Evolutionary conservation across 352 stramenopile genomes (phyloP).

Genomic region (Pythium vanterpoolii): DNA sequence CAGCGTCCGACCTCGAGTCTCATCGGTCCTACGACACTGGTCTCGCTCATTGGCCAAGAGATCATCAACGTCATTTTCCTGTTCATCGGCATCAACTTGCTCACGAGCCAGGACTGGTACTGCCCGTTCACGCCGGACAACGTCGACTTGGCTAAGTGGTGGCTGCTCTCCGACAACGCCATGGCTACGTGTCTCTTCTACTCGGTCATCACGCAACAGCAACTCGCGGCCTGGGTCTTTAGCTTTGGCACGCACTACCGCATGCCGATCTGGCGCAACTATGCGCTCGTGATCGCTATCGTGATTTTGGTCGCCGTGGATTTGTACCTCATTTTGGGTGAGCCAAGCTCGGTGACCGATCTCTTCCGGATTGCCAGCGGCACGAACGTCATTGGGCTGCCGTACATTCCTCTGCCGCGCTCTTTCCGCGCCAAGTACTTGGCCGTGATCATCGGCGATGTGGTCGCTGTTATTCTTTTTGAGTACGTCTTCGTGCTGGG

Average conservation of each 20-base stretch:
- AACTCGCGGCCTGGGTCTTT: slow-evolving; percentile 22
- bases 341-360: slow-evolving; percentile 30
- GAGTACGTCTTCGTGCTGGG: slow-evolving; percentile 43
- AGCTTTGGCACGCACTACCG: slow-evolving; percentile 39
- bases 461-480: slow-evolving; percentile 31
- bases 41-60: slow-evolving; percentile 40
- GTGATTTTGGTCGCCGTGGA: slow-evolving; percentile 21
- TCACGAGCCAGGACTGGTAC: slow-evolving; percentile 34
- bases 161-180: slow-evolving; percentile 30
- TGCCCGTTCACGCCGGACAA: slow-evolving; percentile 32
- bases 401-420: slow-evolving; percentile 43
- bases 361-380: slow-evolving; percentile 38
- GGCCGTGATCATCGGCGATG: slow-evolving; percentile 32
- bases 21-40: slow-evolving; percentile 45
- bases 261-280: slow-evolving; percentile 31
- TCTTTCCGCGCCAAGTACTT: slow-evolving; percentile 39
- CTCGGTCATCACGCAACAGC: slow-evolving; percentile 26
- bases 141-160: slow-evolving; percentile 34
- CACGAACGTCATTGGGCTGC: slow-evolving; percentile 46
- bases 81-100: slow-evolving; percentile 22
- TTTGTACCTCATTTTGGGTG: slow-evolving; percentile 29
- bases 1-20: slow-evolving; percentile 55
- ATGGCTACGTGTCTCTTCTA: slow-evolving; percentile 31
- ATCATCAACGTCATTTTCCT: slow-evolving; percentile 54
- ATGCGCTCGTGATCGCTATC: slow-evolving; percentile 20